Evolutionary conservation across 208 protist genomes (phyloP).

Genomic region (Sergeia podlipaevii): DNA sequence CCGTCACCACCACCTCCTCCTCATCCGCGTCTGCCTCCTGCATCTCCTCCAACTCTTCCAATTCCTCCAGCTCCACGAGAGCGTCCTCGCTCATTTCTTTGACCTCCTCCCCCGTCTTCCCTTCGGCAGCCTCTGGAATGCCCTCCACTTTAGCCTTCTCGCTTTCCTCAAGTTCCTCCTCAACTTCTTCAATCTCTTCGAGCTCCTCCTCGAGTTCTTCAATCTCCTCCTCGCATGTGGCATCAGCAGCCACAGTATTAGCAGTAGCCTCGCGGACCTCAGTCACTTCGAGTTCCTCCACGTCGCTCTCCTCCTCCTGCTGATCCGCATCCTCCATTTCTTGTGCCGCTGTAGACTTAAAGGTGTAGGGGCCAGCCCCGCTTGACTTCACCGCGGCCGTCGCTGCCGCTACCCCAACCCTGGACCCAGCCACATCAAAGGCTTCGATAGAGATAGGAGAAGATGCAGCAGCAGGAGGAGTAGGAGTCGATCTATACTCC

Average conservation of each 20-base stretch:
- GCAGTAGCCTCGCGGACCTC: constrained; percentile 5
- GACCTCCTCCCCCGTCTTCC: background rate
- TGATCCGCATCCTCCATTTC: constrained; percentile 4
- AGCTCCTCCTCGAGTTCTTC: background rate
- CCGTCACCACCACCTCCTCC: background rate
- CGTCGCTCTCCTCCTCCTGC: constrained; percentile 9
- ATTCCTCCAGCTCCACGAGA: constrained; percentile 18
- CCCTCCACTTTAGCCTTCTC: too few species aligned
- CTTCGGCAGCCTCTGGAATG: background rate
- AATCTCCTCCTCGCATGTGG: background rate
- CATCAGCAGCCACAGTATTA: background rate
- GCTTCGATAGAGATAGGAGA: too few species aligned
- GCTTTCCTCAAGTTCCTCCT: background rate
- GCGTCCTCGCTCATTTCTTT: constrained; percentile 11
- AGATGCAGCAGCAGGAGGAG: background rate
- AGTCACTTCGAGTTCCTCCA: constrained; percentile 8
- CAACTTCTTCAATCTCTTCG: constrained; percentile 9
- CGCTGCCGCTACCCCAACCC: background rate
- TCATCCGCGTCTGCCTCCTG: constrained; percentile 1
- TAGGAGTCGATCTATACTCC: background rate
- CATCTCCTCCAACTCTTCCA: constrained; percentile 12
- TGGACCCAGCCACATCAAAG: background rate
- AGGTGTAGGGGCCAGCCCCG: background rate
- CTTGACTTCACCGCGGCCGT: background rate
- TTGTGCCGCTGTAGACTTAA: background rate